Conservation (phyloP, 768 basidiomycete genomes). For the Auriscalpium vulgare region DNA sequence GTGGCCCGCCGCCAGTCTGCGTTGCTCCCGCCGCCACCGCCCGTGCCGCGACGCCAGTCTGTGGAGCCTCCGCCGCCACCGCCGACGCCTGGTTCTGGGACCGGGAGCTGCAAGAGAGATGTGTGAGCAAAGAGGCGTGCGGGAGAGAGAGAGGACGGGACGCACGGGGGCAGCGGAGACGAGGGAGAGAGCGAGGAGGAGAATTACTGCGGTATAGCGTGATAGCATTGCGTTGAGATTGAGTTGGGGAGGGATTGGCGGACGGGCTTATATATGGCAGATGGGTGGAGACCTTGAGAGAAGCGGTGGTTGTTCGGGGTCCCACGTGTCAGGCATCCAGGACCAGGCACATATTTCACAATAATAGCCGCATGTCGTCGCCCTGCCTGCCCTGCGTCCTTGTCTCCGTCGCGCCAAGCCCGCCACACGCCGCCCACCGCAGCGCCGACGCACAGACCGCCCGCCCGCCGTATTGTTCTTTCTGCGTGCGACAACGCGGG, state of each 20-base stretch:
- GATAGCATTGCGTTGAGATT: slow-evolving; percentile 15
- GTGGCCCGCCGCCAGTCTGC: slow-evolving; percentile 3
- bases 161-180: slow-evolving; percentile 18
- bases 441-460: too few species aligned
- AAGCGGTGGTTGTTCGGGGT: slow-evolving; percentile 1
- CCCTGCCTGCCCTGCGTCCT: too few species aligned
- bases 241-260: not conserved
- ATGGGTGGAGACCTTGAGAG: not conserved
- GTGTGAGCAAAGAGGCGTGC: not conserved
- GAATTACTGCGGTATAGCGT: slow-evolving; percentile 1
- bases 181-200: slow-evolving; percentile 17
- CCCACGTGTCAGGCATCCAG: slow-evolving; percentile 1
- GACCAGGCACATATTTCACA: too few species aligned
- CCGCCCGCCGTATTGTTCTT: too few species aligned
- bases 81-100: not conserved
- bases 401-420: too few species aligned
- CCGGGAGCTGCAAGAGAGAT: not conserved
- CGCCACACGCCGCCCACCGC: too few species aligned
- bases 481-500: too few species aligned
- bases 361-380: too few species aligned
- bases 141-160: not conserved
- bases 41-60: not conserved
- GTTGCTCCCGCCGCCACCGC: not conserved
- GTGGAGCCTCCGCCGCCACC: not conserved
- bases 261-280: not conserved